Evolutionary conservation across 2,329 filamentous ascomycete genomes (phyloP).

Genomic region (Exophiala lecanii-corni): DNA sequence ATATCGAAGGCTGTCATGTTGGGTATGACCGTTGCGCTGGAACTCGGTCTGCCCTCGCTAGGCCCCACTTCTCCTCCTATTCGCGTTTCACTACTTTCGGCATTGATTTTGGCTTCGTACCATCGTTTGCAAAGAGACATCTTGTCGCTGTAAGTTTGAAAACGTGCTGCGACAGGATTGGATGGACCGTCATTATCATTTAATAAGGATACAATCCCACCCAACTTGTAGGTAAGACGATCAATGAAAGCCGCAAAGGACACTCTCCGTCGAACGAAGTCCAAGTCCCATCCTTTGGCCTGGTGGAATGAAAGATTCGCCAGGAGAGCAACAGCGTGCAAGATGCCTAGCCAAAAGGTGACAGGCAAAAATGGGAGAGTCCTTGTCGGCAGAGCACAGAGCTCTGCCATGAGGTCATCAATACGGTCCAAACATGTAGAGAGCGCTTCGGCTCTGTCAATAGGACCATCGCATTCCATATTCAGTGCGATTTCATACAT

Average conservation of each 20-base stretch:
- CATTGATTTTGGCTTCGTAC: conserved; percentile 19
- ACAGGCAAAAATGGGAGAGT: conserved; percentile 47
- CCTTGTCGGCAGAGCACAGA: conserved; percentile 41
- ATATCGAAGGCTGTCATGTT: conserved; percentile 2
- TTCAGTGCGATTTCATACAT: conserved; percentile 27
- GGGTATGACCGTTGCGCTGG: not conserved
- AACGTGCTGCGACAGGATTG: conserved; percentile 7
- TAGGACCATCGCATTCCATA: conserved; percentile 37
- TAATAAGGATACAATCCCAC: conserved; percentile 10
- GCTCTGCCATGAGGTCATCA: conserved; percentile 47
- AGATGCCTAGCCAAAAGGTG: conserved; percentile 42
- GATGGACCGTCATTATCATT: not conserved
- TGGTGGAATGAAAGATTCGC: conserved; percentile 29
- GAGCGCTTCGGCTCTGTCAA: conserved; percentile 34
- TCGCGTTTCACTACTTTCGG: conserved; percentile 11
- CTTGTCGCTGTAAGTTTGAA: conserved; percentile 12
- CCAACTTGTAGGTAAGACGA: conserved; percentile 19
- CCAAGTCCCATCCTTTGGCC: conserved; percentile 28
- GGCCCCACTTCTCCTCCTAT: no score
- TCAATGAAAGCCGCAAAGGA: conserved; percentile 24
- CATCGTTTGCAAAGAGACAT: conserved; percentile 14
- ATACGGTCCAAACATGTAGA: conserved; percentile 48
- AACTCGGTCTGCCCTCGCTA: no score
- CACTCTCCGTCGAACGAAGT: conserved; percentile 25
- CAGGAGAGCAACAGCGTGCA: conserved; percentile 38